Base-by-base conservation (phyloP, 306 rosid species). In the Delonix regia region DNA sequence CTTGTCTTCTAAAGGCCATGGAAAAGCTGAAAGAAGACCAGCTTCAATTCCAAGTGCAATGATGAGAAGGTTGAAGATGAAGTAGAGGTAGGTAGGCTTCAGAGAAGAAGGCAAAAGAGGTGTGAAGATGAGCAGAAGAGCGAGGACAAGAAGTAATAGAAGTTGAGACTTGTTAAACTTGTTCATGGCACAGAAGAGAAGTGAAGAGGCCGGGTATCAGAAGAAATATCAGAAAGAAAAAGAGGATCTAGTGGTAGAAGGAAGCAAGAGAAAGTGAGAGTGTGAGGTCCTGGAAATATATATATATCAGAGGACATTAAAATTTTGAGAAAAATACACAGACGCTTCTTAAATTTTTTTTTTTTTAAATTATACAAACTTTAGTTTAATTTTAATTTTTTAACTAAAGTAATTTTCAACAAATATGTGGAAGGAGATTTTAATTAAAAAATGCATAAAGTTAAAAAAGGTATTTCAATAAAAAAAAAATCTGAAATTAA, bases 21-120 rank as follows among this genome's bases (percentile, higher is more conserved):
- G 49, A 55, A 82, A 72, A 78, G 76, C 59, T 19, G 90, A 82
- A 76, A 93, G 86, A 59, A 93, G 80, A 19, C 97, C 94, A 3
- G 97, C 97, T 77, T 93, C 88, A 9, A 87, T 93, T 47, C 90
- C 87, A 1, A 93, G 86, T 72, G 90, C 34, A 16, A 93, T 78
- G 69, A 93, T 89, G 73, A 93, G 88, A 65, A 93, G 81, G 78
- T 93, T 90, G 66, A 75, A 73, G 83, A 91, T 73, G 77, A 93
- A 73, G 77, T 89, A 93, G 49, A 91, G 74, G 67, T 82, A 91
- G 9, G 89, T 82, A 15, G 89, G 85, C 76, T 89, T 86, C 0
- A 81, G 2, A 49, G 97, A 89, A 9, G 98, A 87, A 55, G 93
- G 90, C 41, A 89, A 68, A n/a, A 77, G 82, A 71, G 95, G 92